Evolutionary conservation across 2,329 filamentous ascomycete genomes (phyloP).

Genomic region (Zymoseptoria passerinii): DNA sequence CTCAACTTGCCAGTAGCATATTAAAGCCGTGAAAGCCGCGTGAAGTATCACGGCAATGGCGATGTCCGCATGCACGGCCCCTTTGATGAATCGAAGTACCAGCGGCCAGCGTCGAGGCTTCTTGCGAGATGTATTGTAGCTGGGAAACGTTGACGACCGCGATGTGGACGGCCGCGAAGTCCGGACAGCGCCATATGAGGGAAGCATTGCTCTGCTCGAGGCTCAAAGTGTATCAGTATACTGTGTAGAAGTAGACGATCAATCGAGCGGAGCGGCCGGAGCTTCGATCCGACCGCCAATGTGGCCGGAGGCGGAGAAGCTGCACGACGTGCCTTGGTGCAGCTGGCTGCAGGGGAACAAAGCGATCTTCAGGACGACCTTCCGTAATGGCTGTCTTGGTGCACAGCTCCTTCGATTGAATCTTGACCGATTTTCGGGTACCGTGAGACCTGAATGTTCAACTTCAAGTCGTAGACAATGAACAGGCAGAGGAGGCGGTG

Average conservation of each 20-base stretch:
- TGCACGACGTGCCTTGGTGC: background rate
- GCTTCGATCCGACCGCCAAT: background rate
- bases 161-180: background rate
- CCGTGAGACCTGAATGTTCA: background rate
- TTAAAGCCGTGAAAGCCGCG: slow-evolving; percentile 48
- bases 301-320: background rate
- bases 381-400: background rate
- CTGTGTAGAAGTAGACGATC: background rate
- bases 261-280: background rate
- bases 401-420: background rate
- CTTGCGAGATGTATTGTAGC: slow-evolving; percentile 37
- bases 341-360: background rate
- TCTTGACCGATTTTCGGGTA: too few relatives aligned
- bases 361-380: background rate
- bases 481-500: background rate
- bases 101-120: slow-evolving; percentile 52
- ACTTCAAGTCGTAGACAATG: background rate
- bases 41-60: slow-evolving; percentile 50
- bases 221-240: background rate
- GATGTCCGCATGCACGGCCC: slow-evolving; percentile 53
- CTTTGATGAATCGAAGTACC: slow-evolving; percentile 56
- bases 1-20: slow-evolving; percentile 47
- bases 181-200: background rate
- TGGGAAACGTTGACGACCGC: slow-evolving; percentile 34
- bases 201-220: background rate